phyloP scores from a whole-genome alignment of 306 rosid species.

The Amphicarpaea edgeworthii region DNA sequence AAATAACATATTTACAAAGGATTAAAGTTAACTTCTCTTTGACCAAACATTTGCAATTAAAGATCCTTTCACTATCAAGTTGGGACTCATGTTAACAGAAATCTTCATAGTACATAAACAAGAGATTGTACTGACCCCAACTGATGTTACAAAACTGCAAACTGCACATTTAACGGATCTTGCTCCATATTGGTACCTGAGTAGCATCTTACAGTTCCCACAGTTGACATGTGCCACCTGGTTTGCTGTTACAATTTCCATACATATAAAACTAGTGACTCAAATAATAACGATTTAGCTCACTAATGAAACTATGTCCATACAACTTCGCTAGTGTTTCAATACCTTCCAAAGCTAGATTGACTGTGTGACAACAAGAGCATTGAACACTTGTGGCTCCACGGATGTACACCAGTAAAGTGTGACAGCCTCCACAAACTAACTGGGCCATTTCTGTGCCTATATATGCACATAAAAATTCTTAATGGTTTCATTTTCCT shows the following conservation, averaged over 20 bases:
- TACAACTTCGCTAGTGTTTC: not conserved
- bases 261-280: slow-evolving; percentile 29
- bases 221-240: slow-evolving; percentile 95
- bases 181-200: slow-evolving; percentile 93
- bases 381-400: slow-evolving; percentile 94
- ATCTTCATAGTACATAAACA: not conserved
- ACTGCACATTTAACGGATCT: slow-evolving; percentile 89
- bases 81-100: slow-evolving; percentile 7
- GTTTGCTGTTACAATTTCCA: slow-evolving; percentile 67
- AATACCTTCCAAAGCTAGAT: slow-evolving; percentile 89
- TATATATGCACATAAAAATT: slow-evolving; percentile 40
- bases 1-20: not conserved
- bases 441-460: slow-evolving; percentile 97
- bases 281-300: not conserved
- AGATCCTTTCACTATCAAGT: slow-evolving; percentile 25
- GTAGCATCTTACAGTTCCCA: slow-evolving; percentile 88
- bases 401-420: slow-evolving; percentile 88
- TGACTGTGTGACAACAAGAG: slow-evolving; percentile 93
- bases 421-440: slow-evolving; percentile 94
- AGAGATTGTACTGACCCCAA: slow-evolving; percentile 72
- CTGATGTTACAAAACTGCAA: slow-evolving; percentile 88
- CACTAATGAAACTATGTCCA: slow-evolving; percentile 8
- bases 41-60: too few relatives aligned
- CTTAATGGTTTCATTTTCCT: slow-evolving; percentile 12
- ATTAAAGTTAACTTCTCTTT: not conserved